Percentiles rank a stretch among this genome's conserved stretches.
These are phyloP conservation scores for Sporisorium scitamineum DNA, from an alignment of 1,284 basidiomycete species.

Conservation along the genomic window DNA sequence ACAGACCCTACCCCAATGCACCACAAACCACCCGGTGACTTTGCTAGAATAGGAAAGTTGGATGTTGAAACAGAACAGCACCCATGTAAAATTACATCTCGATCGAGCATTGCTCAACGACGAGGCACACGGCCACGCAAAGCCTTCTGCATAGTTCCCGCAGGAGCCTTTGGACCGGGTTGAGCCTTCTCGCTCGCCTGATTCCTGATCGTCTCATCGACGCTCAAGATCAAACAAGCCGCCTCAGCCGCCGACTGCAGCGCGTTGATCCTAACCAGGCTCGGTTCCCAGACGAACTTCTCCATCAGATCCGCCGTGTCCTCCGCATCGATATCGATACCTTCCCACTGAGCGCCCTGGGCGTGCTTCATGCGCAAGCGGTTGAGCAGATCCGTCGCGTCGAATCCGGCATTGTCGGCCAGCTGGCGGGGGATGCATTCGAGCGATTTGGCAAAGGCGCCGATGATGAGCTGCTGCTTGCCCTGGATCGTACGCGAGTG, in stretches of 20 bases:
- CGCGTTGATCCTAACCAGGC: conserved; percentile 93
- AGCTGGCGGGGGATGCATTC: conserved; percentile 98
- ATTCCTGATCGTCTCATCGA: conserved; percentile 68
- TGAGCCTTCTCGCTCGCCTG: conserved; percentile 61
- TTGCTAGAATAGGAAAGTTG: neutral
- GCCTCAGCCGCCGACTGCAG: conserved; percentile 95
- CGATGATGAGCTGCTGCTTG: conserved; percentile 93
- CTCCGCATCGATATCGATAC: conserved; percentile 94
- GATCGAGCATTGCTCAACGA: conserved; percentile 17
- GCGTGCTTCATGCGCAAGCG: conserved; percentile 97
- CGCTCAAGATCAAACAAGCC: conserved; percentile 82
- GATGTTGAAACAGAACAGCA: neutral
- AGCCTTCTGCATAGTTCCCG: conserved; percentile 66
- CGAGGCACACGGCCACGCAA: conserved; percentile 54
- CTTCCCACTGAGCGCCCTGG: conserved; percentile 85
- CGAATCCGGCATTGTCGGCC: conserved; percentile 97
- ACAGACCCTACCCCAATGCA: no score
- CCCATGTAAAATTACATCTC: neutral
- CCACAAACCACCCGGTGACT: no score
- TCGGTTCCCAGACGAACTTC: conserved; percentile 97
- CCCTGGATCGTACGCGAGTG: conserved; percentile 92
- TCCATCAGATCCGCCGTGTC: conserved; percentile 92
- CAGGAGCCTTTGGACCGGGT: conserved; percentile 59
- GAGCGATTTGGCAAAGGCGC: conserved; percentile 95
- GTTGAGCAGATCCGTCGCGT: conserved; percentile 97